A percentile compares a stretch with the other conserved stretches of the same genome.
Conservation (phyloP, 164 flowering plant species). For the Santalum album region DNA sequence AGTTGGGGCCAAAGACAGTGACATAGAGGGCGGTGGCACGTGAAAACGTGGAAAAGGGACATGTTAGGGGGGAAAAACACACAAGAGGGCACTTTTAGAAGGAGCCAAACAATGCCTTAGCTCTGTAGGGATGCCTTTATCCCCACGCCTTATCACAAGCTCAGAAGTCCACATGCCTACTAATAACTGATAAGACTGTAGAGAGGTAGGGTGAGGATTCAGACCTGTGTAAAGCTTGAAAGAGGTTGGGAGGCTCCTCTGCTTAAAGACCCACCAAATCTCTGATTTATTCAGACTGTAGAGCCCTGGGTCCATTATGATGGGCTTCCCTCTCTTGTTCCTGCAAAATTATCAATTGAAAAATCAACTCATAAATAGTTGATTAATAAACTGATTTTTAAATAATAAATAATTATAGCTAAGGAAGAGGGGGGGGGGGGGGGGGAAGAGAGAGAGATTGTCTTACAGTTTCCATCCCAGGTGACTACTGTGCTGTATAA, state of each 20-base stretch:
- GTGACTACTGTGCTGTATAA: constrained; percentile 70
- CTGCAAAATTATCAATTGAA: constrained; percentile 23
- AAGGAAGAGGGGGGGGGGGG: neutral
- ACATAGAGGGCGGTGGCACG: too few relatives aligned
- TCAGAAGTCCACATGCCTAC: neutral
- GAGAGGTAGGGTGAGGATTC: neutral
- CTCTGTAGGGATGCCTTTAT: too few relatives aligned
- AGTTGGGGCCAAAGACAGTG: too few relatives aligned
- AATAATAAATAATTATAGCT: neutral
- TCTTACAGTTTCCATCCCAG: constrained; percentile 91
- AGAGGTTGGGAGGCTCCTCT: constrained; percentile 71
- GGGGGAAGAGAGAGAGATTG: neutral
- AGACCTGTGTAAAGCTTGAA: constrained; percentile 88
- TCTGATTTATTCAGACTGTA: constrained; percentile 80
- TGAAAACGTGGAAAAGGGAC: too few relatives aligned
- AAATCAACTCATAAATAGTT: too few relatives aligned
- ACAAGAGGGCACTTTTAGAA: too few relatives aligned
- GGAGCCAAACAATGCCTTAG: too few relatives aligned
- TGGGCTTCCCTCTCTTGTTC: constrained; percentile 84
- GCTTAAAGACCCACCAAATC: constrained; percentile 75
- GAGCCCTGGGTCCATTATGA: constrained; percentile 80
- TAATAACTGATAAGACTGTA: neutral
- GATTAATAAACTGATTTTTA: too few relatives aligned
- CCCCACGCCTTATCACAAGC: too few relatives aligned
- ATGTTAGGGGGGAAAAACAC: too few relatives aligned